phyloP scores from a whole-genome alignment of 805 yeast genomes.

The Henningerozyma blattae region DNA sequence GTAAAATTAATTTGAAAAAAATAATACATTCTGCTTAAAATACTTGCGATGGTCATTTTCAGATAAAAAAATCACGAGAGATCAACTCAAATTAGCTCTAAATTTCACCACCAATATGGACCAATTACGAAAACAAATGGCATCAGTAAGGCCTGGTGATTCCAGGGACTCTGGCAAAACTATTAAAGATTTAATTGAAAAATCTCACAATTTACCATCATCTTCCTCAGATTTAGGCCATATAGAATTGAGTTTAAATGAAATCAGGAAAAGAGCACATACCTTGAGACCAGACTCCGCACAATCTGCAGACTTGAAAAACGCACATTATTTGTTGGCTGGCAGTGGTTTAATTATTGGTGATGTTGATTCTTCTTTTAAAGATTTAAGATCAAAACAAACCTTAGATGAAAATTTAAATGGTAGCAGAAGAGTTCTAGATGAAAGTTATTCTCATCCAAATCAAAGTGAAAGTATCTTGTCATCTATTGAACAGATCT shows the following conservation, averaged over 20 bases:
- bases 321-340: slow-evolving; percentile 81
- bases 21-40: too few relatives aligned
- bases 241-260: slow-evolving; percentile 67
- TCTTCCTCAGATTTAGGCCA: slow-evolving; percentile 59
- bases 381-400: slow-evolving; percentile 13
- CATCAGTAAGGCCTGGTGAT: too few relatives aligned
- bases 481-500: slow-evolving; percentile 70
- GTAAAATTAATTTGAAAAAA: too few relatives aligned
- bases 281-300: slow-evolving; percentile 37
- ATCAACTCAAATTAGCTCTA: too few relatives aligned
- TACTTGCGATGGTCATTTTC: too few relatives aligned
- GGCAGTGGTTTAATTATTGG: slow-evolving; percentile 83
- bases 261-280: slow-evolving; percentile 58
- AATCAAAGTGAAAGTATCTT: slow-evolving; percentile 75
- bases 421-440: too few relatives aligned
- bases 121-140: too few relatives aligned
- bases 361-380: slow-evolving; percentile 55
- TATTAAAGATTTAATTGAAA: slow-evolving; percentile 50
- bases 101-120: too few relatives aligned
- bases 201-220: slow-evolving; percentile 64
- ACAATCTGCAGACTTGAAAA: slow-evolving; percentile 31
- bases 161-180: too few relatives aligned
- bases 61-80: too few relatives aligned
- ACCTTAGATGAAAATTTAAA: not conserved
- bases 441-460: not conserved